These are phyloP conservation scores for Cucurbita pepo DNA, from an alignment of 306 rosid genomes.

Conservation along the genomic window DNA sequence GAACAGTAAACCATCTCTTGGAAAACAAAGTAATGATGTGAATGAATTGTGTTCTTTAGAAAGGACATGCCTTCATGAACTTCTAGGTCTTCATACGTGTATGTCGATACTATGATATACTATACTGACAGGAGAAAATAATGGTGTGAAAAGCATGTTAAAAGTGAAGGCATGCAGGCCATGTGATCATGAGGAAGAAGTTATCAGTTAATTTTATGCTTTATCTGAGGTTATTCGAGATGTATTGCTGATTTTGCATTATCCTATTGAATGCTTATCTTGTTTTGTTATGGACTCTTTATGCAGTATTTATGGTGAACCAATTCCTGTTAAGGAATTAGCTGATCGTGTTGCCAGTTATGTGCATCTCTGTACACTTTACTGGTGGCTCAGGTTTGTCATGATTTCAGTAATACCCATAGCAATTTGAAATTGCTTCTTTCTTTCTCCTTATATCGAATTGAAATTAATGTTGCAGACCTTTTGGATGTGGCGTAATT, in stretches of 20 bases:
- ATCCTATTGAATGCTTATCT: slow-evolving; percentile 8
- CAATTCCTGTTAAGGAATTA: slow-evolving; percentile 84
- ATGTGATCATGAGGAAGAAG: not conserved
- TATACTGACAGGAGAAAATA: too few species aligned
- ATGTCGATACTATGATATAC: too few species aligned
- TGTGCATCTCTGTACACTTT: slow-evolving; percentile 91
- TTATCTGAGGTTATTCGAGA: not conserved
- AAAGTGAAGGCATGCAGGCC: too few species aligned
- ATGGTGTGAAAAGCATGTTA: too few species aligned
- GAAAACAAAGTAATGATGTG: not conserved
- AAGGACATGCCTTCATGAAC: too few species aligned
- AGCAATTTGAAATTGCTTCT: slow-evolving; percentile 8
- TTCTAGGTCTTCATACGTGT: too few species aligned
- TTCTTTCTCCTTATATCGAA: slow-evolving; percentile 7
- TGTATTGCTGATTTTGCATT: not conserved
- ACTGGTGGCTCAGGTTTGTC: slow-evolving; percentile 95
- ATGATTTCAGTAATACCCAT: slow-evolving; percentile 4
- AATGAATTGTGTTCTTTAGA: too few species aligned
- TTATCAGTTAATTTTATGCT: not conserved
- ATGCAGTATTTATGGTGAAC: slow-evolving; percentile 72
- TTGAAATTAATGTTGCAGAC: slow-evolving; percentile 37
- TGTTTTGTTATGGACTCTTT: slow-evolving; percentile 5
- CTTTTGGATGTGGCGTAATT: slow-evolving; percentile 96
- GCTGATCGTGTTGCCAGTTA: slow-evolving; percentile 96
- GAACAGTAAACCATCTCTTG: not conserved